Evolutionary conservation across 805 yeast genomes (phyloP).

Genomic region (Debaryomyces maramus): DNA sequence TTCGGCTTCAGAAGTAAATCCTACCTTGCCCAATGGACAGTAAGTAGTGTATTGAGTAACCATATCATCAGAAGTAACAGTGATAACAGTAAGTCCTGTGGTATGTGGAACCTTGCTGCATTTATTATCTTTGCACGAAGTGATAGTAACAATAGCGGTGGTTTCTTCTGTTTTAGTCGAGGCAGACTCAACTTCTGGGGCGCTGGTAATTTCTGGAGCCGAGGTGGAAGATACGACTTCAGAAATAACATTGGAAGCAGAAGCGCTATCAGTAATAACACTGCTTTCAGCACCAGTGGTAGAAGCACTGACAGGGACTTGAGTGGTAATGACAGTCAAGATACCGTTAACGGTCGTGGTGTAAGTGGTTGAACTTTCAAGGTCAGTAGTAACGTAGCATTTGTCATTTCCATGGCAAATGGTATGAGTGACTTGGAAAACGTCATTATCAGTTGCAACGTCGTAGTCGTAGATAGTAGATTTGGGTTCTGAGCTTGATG

Average conservation of each 20-base stretch:
- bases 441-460: slow-evolving; percentile 21
- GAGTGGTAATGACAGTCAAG: slow-evolving; percentile 38
- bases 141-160: slow-evolving; percentile 33
- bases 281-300: neutral
- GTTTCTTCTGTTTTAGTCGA: slow-evolving; percentile 18
- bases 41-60: slow-evolving; percentile 41
- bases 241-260: neutral
- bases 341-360: slow-evolving; percentile 40
- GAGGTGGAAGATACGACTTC: neutral
- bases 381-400: slow-evolving; percentile 38
- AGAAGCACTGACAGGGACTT: slow-evolving; percentile 22
- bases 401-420: slow-evolving; percentile 27
- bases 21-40: slow-evolving; percentile 30
- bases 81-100: slow-evolving; percentile 30
- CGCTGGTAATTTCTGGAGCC: slow-evolving; percentile 2
- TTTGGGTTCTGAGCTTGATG: slow-evolving; percentile 2
- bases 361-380: slow-evolving; percentile 31
- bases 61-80: slow-evolving; percentile 31
- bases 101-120: slow-evolving; percentile 31
- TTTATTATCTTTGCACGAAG: slow-evolving; percentile 37
- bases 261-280: neutral
- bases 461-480: slow-evolving; percentile 23
- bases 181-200: slow-evolving; percentile 10
- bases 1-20: slow-evolving; percentile 9
- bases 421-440: slow-evolving; percentile 25